These are phyloP conservation scores for Anaeramoeba ignava DNA, from an alignment of 78 protist genomes.

Conservation along the genomic window DNA sequence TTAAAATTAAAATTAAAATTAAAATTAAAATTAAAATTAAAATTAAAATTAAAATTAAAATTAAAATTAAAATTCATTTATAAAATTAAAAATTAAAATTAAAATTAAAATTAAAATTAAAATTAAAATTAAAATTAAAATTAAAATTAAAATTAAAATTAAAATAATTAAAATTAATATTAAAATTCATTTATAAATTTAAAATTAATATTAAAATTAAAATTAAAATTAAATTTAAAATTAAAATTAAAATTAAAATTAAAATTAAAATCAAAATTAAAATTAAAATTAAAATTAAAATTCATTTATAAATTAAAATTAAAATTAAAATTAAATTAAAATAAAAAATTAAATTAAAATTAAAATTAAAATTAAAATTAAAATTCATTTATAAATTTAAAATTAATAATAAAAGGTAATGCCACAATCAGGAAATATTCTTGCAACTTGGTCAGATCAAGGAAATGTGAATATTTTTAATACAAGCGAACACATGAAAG, in stretches of 20 bases:
- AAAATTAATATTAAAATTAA: too few species aligned
- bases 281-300: not conserved
- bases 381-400: not conserved
- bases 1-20: too few species aligned
- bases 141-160: not conserved
- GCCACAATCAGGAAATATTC: slow-evolving; percentile 51
- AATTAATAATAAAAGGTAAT: slow-evolving; percentile 19
- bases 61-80: too few species aligned
- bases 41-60: too few species aligned
- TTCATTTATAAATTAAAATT: not conserved
- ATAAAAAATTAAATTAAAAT: not conserved
- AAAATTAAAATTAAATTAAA: not conserved
- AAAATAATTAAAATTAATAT: not conserved
- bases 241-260: too few species aligned
- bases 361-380: not conserved
- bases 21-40: too few species aligned
- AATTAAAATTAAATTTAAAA: too few species aligned
- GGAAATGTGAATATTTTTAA: slow-evolving; percentile 52
- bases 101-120: too few species aligned
- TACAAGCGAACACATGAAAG: slow-evolving; percentile 20
- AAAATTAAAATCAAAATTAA: too few species aligned
- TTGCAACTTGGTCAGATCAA: slow-evolving; percentile 66
- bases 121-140: not conserved
- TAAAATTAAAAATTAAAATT: too few species aligned
- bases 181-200: too few species aligned